Evolutionary conservation across 2,329 filamentous ascomycete genomes (phyloP), one percentile per base, ranked within the genome.

Genomic region (Fusarium secorum): DNA sequence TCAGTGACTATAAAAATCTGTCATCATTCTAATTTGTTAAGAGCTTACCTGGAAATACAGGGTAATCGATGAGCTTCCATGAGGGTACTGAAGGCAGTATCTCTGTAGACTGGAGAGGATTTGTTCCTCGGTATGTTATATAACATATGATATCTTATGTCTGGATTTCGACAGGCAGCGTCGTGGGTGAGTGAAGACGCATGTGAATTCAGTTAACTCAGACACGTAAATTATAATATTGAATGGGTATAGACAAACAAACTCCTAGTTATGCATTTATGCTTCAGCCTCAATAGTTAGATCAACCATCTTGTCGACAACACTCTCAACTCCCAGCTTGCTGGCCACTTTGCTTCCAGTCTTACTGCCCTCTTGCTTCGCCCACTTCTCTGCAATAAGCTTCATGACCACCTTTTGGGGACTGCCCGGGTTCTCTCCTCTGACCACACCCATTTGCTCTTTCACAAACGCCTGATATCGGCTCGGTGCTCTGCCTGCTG

Each of bases 341-440:
- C 65, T 68, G n/a, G 26, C 20, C n/a, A n/a, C 61, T 30, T 71
- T 64, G 8, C 41, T 59, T 22, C 38, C 46, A 42, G 46, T 13
- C 44, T 66, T 71, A 26, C 77, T 80, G 73, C 86, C 86, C 20
- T 78, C 78, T 69, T 82, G 80, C 75, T 84, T 85, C 61, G 86
- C 83, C 85, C 92, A 94, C 77, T 85, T 85, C 75, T 85, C 86
- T 24, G 88, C 90, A 64, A 95, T 83, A 41, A 88, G 83, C 75
- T 85, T 86, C 91, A 94, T 92, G 15, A 94, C 85, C 61, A 90
- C 88, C 74, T 90, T 91, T 76, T 91, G 90, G 18, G 85, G 85
- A 71, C 85, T 87, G 42, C 79, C 83, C 1, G 86, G 88, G 72
- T 90, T 86, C 66, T 86, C 84, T 62, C 80, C 83, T 79, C 82